Percentiles rank a stretch among this genome's conserved stretches.
These are phyloP conservation scores for Phyllosticta capitalensis DNA, from an alignment of 2,329 filamentous ascomycete species.

Conservation along the genomic window DNA sequence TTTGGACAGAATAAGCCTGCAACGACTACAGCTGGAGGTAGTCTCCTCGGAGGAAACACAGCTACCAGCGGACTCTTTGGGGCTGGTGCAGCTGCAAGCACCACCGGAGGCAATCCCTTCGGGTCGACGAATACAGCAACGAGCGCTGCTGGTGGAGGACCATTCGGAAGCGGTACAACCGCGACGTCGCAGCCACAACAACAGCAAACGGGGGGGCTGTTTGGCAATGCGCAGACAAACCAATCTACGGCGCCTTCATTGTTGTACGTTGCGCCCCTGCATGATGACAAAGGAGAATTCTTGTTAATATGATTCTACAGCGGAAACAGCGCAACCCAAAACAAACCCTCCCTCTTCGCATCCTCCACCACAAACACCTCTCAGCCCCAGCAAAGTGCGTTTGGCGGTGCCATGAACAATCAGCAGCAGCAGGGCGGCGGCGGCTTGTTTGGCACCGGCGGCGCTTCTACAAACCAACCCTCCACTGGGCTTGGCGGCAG, in stretches of 20 bases:
- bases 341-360: constrained; percentile 23
- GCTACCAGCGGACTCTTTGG: constrained; percentile 24
- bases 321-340: constrained; percentile 23
- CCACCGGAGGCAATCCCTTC: not conserved
- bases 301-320: constrained; percentile 23
- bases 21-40: constrained; percentile 12
- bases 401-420: constrained; percentile 23
- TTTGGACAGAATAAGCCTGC: constrained; percentile 21
- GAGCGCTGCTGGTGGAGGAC: constrained; percentile 12
- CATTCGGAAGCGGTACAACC: constrained; percentile 18
- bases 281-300: constrained; percentile 19
- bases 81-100: constrained; percentile 20
- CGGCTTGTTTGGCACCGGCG: constrained; percentile 1
- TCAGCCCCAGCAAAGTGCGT: constrained; percentile 20
- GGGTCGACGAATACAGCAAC: not conserved
- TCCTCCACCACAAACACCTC: constrained; percentile 18
- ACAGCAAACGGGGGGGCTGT: constrained; percentile 25
- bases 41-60: constrained; percentile 27
- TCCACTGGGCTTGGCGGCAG: not conserved
- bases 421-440: constrained; percentile 12
- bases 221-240: constrained; percentile 20
- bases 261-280: constrained; percentile 28
- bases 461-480: not conserved
- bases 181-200: constrained; percentile 4
- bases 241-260: constrained; percentile 23